Evolutionary conservation across 495 filamentous ascomycete species (phyloP), one percentile per base, ranked within the genome.

Genomic region (Penicillium cosmopolitanum): DNA sequence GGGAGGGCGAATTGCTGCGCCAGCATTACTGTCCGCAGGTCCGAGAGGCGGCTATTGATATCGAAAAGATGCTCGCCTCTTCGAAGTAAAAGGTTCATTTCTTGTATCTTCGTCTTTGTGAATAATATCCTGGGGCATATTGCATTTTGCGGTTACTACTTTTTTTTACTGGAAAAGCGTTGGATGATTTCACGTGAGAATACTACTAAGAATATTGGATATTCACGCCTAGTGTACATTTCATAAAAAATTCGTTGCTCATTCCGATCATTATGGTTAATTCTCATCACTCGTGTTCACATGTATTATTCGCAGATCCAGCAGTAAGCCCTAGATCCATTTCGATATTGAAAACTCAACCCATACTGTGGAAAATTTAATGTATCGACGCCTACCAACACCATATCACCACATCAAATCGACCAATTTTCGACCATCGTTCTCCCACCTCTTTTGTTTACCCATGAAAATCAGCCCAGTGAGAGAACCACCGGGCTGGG

Each of bases 1-100:
- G 94, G 94, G 95, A 98, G 67, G 92, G 91, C 3, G 93, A 97
- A 77, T 64, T 98, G 46, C 69, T 98, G 64, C 81, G 85, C 66
- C 77, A 85, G 57, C 95, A 98, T 80, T 98, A 89, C 66, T 91
- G 86, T 61, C 93, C 92, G n/a, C 85, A 85, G 61, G 88, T 98
- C 1, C 78, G 90, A 53, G 90, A 94, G 60, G 87, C 85, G n/a
- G 80, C 89, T 13, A 79, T 83, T 64, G 77, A 80, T 46, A 80
- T 97, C 66, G 90, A 93, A 73, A 89, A 87, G 80, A 74, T 82
- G 61, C 67, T 86, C 59, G 60, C 57, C 28, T 57, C 67, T 31
- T 51, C 63, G 31, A 75, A 73, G 58, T 80, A 73, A 38, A 55
- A 40, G 43, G 57, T 51, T 56, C 42, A 43, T 58, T 34, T 53